These are phyloP conservation scores for Talaromyces albobiverticillius DNA, from an alignment of 2,329 filamentous ascomycete species.

Conservation along the genomic window DNA sequence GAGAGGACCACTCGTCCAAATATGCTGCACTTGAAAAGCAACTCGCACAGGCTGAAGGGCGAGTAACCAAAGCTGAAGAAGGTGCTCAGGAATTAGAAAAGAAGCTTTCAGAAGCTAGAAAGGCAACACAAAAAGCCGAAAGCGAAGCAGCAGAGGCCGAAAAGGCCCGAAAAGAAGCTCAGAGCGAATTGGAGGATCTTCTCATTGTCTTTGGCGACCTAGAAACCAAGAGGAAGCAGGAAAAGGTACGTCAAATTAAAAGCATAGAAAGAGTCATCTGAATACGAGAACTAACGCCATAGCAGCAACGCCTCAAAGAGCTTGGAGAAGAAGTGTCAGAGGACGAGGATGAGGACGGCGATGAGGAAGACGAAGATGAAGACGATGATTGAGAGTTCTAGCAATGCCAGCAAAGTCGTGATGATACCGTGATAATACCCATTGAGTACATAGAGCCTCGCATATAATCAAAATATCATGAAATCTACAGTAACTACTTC, in stretches of 20 bases:
- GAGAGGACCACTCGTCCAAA: slow-evolving; percentile 51
- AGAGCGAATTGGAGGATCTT: slow-evolving; percentile 75
- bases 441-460: slow-evolving; percentile 12
- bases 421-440: slow-evolving; percentile 15
- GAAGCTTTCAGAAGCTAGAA: slow-evolving; percentile 20
- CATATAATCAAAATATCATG: not conserved
- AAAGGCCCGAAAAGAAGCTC: slow-evolving; percentile 61
- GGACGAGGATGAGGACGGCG: slow-evolving; percentile 65
- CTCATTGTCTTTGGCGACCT: slow-evolving; percentile 77
- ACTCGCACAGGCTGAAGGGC: slow-evolving; percentile 42
- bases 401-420: not conserved
- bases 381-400: slow-evolving; percentile 22
- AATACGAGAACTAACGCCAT: slow-evolving; percentile 35
- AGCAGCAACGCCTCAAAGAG: slow-evolving; percentile 57
- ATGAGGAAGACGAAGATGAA: slow-evolving; percentile 49
- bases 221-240: slow-evolving; percentile 71
- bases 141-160: slow-evolving; percentile 49
- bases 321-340: slow-evolving; percentile 72
- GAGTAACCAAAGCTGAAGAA: slow-evolving; percentile 34
- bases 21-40: slow-evolving; percentile 49
- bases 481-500: not conserved
- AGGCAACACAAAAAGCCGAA: slow-evolving; percentile 29
- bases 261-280: not conserved
- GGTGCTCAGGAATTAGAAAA: slow-evolving; percentile 19
- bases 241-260: slow-evolving; percentile 57